A percentile compares a stretch with the other conserved stretches of the same genome.
These are phyloP conservation scores for Fusarium albosuccineum DNA, from an alignment of 2,329 filamentous ascomycete genomes.

Conservation along the genomic window DNA sequence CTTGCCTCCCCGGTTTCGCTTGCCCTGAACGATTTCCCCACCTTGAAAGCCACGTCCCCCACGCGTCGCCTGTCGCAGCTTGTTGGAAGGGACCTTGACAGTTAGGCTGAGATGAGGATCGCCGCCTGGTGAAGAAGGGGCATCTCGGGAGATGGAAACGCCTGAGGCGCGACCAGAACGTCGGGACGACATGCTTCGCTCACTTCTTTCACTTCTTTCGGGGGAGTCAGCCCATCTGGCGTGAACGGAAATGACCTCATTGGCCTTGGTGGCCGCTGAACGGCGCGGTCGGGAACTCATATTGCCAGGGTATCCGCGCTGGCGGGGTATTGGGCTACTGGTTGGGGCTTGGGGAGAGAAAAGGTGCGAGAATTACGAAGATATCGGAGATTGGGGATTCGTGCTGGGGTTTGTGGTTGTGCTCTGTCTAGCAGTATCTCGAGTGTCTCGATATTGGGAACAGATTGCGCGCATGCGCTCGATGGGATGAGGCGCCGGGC, in stretches of 20 bases:
- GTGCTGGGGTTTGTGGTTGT: constrained; percentile 10
- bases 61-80: constrained; percentile 64
- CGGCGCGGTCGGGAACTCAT: constrained; percentile 65
- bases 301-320: constrained; percentile 40
- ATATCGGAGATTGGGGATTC: constrained; percentile 4
- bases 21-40: constrained; percentile 63
- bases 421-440: constrained; percentile 1
- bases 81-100: constrained; percentile 65
- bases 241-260: constrained; percentile 58
- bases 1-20: constrained; percentile 67
- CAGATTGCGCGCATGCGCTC: constrained; percentile 10
- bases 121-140: constrained; percentile 61
- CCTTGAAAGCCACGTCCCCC: constrained; percentile 57
- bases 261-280: constrained; percentile 58
- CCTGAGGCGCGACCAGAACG: constrained; percentile 62
- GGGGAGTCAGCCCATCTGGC: constrained; percentile 57
- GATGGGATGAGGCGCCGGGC: constrained; percentile 7
- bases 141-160: constrained; percentile 59
- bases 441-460: constrained; percentile 3
- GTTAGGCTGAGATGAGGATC: constrained; percentile 61
- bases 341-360: constrained; percentile 9
- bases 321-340: constrained; percentile 21
- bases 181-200: constrained; percentile 63
- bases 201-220: constrained; percentile 52
- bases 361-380: constrained; percentile 12